These are phyloP conservation scores for Lasiosphaeria miniovina DNA, from an alignment of 495 filamentous ascomycete genomes.

Conservation along the genomic window DNA sequence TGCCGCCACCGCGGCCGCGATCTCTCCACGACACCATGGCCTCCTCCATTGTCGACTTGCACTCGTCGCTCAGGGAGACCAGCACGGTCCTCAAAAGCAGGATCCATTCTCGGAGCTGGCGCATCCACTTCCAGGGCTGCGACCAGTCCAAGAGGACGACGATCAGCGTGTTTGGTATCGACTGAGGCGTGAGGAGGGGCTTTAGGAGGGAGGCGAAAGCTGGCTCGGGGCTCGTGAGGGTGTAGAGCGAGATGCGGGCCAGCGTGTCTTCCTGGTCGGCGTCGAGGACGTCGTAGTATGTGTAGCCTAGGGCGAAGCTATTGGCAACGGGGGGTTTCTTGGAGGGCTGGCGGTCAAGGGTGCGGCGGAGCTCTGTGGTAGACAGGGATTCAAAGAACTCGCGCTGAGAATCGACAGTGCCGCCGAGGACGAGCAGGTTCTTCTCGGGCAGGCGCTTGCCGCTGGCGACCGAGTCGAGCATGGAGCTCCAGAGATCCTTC, in stretches of 20 bases:
- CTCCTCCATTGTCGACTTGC: conserved; percentile 79
- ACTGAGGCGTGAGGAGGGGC: conserved; percentile 80
- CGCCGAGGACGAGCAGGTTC: conserved; percentile 83
- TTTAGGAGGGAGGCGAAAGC: conserved; percentile 80
- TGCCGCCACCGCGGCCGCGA: conserved; percentile 51
- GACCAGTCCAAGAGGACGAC: conserved; percentile 91
- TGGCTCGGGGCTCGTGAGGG: conserved; percentile 76
- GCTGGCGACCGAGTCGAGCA: conserved; percentile 87
- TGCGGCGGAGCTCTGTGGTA: conserved; percentile 57
- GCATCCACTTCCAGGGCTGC: conserved; percentile 87
- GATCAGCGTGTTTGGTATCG: conserved; percentile 81
- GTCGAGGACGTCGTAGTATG: conserved; percentile 92
- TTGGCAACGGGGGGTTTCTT: conserved; percentile 82
- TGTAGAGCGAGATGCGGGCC: conserved; percentile 86
- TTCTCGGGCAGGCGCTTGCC: conserved; percentile 91
- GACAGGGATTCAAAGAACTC: conserved; percentile 84
- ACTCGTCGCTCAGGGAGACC: conserved; percentile 68
- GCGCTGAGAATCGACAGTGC: conserved; percentile 81
- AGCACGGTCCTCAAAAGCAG: conserved; percentile 73
- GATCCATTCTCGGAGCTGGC: conserved; percentile 85
- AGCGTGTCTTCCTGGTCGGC: conserved; percentile 94
- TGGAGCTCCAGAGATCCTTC: conserved; percentile 90
- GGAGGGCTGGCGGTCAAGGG: conserved; percentile 56
- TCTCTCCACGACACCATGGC: conserved; percentile 65
- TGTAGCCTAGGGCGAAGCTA: conserved; percentile 89